Conservation (phyloP, 768 basidiomycete genomes). For the Agaricus sinodeliciosus region DNA sequence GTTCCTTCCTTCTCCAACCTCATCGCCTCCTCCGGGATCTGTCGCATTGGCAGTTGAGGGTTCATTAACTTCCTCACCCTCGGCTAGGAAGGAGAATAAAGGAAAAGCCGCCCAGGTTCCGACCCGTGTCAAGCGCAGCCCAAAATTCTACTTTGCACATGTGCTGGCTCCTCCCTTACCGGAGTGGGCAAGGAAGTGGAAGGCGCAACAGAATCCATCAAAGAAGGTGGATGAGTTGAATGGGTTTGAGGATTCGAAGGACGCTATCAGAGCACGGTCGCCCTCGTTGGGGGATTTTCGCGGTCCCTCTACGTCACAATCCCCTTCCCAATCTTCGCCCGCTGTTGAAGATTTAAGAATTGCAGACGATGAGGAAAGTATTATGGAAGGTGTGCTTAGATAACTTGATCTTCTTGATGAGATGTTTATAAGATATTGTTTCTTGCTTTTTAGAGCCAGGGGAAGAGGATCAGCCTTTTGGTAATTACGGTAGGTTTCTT, state of each 20-base stretch:
- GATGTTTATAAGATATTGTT: slow-evolving; percentile 2
- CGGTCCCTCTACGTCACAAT: not conserved
- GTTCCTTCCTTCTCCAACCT: slow-evolving; percentile 41
- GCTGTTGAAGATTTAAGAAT: not conserved
- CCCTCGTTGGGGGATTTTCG: slow-evolving; percentile 3
- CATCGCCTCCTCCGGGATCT: slow-evolving; percentile 19
- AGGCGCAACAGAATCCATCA: not conserved
- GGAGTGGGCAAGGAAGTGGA: slow-evolving; percentile 5
- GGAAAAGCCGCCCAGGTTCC: not conserved
- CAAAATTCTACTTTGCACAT: not conserved
- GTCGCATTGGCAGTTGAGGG: not conserved
- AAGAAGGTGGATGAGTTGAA: not conserved
- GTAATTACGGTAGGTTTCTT: slow-evolving; percentile 8
- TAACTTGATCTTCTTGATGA: slow-evolving; percentile 4
- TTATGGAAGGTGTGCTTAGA: slow-evolving; percentile 11
- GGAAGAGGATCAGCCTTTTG: not conserved
- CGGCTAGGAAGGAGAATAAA: not conserved
- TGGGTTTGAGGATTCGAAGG: too few relatives aligned
- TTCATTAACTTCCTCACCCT: not conserved
- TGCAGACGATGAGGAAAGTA: not conserved
- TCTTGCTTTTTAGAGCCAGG: not conserved
- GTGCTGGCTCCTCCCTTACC: slow-evolving; percentile 6
- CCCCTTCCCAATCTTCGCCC: not conserved
- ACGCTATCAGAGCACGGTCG: not conserved
- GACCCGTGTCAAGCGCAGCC: not conserved